phyloP scores from a whole-genome alignment of 2,329 filamentous ascomycete genomes.

The Cercospora nicotianae region DNA sequence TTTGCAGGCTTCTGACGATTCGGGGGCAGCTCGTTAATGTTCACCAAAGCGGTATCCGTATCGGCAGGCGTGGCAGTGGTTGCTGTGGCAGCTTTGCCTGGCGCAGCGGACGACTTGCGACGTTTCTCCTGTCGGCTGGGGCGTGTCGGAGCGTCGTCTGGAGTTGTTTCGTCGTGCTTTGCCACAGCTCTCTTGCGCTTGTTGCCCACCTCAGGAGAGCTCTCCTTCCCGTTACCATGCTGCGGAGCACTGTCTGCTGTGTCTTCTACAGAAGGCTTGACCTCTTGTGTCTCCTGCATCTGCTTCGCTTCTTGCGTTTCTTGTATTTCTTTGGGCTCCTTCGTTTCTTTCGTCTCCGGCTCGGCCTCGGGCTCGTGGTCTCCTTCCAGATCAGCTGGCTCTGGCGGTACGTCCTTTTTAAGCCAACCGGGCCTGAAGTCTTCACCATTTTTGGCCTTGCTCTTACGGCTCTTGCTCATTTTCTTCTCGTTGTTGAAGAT shows the following conservation, averaged over 20 bases:
- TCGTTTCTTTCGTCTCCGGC: neutral
- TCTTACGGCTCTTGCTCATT: constrained; percentile 61
- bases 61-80: constrained; percentile 26
- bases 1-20: constrained; percentile 69
- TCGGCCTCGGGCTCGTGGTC: neutral
- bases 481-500: constrained; percentile 56
- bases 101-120: constrained; percentile 37
- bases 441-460: constrained; percentile 44
- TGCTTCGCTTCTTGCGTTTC: neutral
- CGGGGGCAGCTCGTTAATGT: constrained; percentile 57
- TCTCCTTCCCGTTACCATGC: neutral
- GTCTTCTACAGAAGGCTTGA: neutral
- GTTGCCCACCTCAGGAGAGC: constrained; percentile 25
- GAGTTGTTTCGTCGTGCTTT: constrained; percentile 19
- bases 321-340: neutral
- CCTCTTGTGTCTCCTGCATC: neutral
- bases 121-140: constrained; percentile 37
- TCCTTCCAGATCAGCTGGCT: constrained; percentile 2
- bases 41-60: constrained; percentile 38
- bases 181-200: constrained; percentile 39
- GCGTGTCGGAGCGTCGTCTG: constrained; percentile 26
- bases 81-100: constrained; percentile 18
- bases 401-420: constrained; percentile 33
- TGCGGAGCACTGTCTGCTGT: neutral
- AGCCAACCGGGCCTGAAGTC: constrained; percentile 35